Percentiles rank a stretch among this genome's conserved stretches.
Conservation (phyloP, 768 basidiomycete genomes). For the Suillus tomentosus region DNA sequence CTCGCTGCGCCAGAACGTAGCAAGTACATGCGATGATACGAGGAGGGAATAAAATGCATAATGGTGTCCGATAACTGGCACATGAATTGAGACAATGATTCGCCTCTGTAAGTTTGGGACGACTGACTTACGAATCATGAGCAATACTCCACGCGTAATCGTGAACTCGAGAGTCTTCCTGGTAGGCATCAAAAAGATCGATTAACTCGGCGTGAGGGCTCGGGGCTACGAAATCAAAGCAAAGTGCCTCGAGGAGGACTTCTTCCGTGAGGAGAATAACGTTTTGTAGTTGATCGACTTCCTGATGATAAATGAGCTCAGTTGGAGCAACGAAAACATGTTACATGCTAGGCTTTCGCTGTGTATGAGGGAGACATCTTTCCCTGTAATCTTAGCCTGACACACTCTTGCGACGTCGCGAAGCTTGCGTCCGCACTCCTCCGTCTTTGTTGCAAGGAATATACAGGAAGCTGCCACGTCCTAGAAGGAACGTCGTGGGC, state of each 20-base stretch:
- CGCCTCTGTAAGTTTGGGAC: conserved; percentile 1
- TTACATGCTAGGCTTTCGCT: conserved; percentile 64
- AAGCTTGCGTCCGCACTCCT: conserved; percentile 85
- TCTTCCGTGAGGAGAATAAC: conserved; percentile 77
- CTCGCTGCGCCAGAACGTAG: conserved; percentile 73
- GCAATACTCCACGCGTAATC: conserved; percentile 87
- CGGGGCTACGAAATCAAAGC: conserved; percentile 81
- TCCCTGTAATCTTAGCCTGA: conserved; percentile 63
- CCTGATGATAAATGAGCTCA: conserved; percentile 43
- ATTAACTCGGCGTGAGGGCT: conserved; percentile 78
- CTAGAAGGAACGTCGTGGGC: conserved; percentile 38
- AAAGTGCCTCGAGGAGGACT: conserved; percentile 76
- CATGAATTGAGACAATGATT: conserved; percentile 11
- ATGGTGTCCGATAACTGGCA: conserved; percentile 73
- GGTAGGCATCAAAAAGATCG: conserved; percentile 64
- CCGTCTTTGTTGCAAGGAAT: conserved; percentile 89
- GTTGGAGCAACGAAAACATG: conserved; percentile 4
- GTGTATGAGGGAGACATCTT: conserved; percentile 56
- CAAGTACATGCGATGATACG: conserved; percentile 77
- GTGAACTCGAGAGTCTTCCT: conserved; percentile 51
- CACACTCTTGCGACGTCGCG: conserved; percentile 81
- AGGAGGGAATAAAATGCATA: conserved; percentile 71
- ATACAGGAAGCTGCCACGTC: conserved; percentile 85
- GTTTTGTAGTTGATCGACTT: conserved; percentile 70
- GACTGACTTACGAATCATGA: conserved; percentile 73